Base-by-base conservation (phyloP, 495 filamentous ascomycete genomes). In the Hypoxylon intermedium region DNA sequence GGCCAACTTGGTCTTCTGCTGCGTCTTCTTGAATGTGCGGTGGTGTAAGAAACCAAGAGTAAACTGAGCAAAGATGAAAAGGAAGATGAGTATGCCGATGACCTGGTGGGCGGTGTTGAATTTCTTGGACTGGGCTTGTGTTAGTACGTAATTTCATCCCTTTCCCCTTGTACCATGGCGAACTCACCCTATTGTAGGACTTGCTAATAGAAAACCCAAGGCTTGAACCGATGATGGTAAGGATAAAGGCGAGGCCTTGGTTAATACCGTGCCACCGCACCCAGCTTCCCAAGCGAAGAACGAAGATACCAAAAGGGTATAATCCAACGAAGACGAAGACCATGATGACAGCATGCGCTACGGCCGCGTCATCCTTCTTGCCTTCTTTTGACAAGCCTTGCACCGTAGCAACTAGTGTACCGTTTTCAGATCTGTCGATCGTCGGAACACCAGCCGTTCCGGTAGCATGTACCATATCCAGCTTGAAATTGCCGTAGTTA, bases 31-130 rank as follows among this genome's bases (percentile, higher is more conserved):
- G 71, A 74, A 85, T 41, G 77, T 65, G 24, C 74, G 72, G 53
- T 83, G 79, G 60, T 85, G 74, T 28, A 74, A 53, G 53, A 79
- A 72, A 16, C 79, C 81, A 43, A 85, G 73, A 5, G 61, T 55
- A 37, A 80, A 76, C 67, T 85, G 80, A 19, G 67, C 57, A 40
- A 85, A 56, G 53, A 84, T 68, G 13, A 76, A 61, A 23, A 79
- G 46, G 33, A 85, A 60, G 40, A 83, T 73, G 2, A 84, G 45
- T 18, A 86, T 65, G 38, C 86, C 86, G 45, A 88, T 61, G 48
- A 86, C 72, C 59, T 89, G 86, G 63, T 89, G 86, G 1, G 75
- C 71, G 7, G 78, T 79, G 45, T 74, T 74, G 70, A 79, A 80
- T 19, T 75, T 67, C 48, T 79, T 79, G 31, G 81, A 80, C 78